Evolutionary conservation across 768 basidiomycete genomes (phyloP).

Genomic region (Agrocybe praecox): DNA sequence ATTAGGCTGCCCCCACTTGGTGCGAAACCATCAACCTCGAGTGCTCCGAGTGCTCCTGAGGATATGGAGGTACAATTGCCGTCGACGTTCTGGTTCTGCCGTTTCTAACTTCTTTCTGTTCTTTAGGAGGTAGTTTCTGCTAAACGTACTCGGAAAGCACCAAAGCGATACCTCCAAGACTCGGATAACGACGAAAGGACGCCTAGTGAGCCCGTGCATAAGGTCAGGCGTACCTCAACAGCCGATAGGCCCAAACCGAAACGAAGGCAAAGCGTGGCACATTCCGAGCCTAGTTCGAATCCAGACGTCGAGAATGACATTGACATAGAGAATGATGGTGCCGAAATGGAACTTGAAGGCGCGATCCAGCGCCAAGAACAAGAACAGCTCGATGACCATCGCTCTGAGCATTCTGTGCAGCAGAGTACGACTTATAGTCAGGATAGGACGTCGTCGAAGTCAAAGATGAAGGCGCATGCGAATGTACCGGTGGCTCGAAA

Average conservation of each 20-base stretch:
- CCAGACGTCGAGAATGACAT: conserved; percentile 6
- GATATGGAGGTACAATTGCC: conserved; percentile 20
- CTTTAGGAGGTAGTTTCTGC: conserved; percentile 3
- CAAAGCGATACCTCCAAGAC: conserved; percentile 19
- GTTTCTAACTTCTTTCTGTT: conserved; percentile 3
- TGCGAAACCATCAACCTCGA: conserved; percentile 14
- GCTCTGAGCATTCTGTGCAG: conserved; percentile 7
- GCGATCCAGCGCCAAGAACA: conserved; percentile 17
- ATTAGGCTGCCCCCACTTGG: conserved; percentile 20
- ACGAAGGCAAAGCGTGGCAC: conserved; percentile 7
- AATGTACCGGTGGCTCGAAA: conserved; percentile 12
- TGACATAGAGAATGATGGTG: conserved; percentile 23
- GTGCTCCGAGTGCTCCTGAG: conserved; percentile 6
- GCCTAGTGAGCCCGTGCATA: conserved; percentile 7
- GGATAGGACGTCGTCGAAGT: conserved; percentile 9
- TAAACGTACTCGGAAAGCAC: conserved; percentile 19
- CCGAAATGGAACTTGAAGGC: conserved; percentile 18
- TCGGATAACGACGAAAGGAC: conserved; percentile 17
- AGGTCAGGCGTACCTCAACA: conserved; percentile 2
- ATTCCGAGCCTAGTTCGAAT: background rate
- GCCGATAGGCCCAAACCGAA: background rate
- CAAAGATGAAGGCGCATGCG: conserved; percentile 7
- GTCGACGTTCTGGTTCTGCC: background rate
- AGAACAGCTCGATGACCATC: conserved; percentile 18
- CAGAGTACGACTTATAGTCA: background rate